These are phyloP conservation scores for Dactylis glomerata DNA, from an alignment of 176 grass and related monocot genomes.

Conservation along the genomic window DNA sequence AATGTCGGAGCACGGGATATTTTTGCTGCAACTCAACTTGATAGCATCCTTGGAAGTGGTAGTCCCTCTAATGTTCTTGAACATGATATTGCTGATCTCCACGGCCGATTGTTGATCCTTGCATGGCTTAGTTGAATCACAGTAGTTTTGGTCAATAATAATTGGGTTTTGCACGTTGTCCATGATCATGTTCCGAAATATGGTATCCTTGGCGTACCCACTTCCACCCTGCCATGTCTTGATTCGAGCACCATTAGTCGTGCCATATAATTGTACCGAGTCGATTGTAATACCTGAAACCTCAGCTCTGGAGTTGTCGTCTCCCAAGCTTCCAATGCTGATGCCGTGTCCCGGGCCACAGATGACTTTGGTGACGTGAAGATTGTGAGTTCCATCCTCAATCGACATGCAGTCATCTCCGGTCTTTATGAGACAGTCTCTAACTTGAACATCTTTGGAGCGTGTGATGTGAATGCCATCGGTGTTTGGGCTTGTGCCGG, in stretches of 20 bases:
- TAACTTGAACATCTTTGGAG: neutral
- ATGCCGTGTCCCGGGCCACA: neutral
- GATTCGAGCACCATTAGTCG: neutral
- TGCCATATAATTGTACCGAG: neutral
- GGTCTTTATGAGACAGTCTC: neutral
- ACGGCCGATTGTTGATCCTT: neutral
- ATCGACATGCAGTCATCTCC: neutral
- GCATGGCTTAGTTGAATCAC: neutral
- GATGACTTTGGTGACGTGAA: neutral
- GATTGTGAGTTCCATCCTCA: neutral
- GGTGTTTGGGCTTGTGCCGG: neutral
- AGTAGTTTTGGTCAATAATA: neutral
- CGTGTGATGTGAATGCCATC: neutral
- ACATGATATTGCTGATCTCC: neutral
- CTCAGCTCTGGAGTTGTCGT: neutral
- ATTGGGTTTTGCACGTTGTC: neutral
- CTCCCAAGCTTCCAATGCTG: neutral
- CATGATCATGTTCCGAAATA: neutral
- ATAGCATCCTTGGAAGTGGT: neutral
- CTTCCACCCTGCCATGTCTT: neutral
- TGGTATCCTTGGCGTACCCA: neutral
- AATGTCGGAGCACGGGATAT: neutral
- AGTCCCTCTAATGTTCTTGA: neutral
- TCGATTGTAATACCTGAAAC: neutral
- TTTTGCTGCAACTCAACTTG: neutral